These are phyloP conservation scores for Tulasnella sp. DNA, from an alignment of 768 basidiomycete genomes.

Conservation along the genomic window DNA sequence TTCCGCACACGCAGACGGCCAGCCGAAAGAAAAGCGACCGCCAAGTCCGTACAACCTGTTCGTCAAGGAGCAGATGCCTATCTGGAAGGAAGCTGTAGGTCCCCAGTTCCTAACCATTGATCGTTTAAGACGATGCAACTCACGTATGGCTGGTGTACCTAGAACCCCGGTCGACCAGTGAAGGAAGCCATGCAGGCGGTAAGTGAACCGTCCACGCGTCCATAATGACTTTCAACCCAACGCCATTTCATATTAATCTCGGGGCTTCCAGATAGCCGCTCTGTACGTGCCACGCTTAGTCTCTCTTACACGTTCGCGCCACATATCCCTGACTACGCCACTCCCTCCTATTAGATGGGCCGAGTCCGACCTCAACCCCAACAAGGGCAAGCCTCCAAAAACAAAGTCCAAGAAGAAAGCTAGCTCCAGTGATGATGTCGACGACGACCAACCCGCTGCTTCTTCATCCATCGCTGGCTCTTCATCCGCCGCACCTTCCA, in stretches of 20 bases:
- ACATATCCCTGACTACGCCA: background rate
- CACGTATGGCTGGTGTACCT: background rate
- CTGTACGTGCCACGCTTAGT: background rate
- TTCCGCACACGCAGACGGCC: background rate
- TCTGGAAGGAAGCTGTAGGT: slow-evolving; percentile 17
- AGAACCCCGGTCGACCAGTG: slow-evolving; percentile 1
- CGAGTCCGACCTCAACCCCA: background rate
- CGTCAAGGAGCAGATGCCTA: slow-evolving; percentile 24
- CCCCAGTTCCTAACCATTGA: background rate
- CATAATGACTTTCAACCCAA: no score
- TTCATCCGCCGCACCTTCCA: slow-evolving; percentile 7
- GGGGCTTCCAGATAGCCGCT: background rate
- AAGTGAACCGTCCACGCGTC: background rate
- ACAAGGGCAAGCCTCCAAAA: slow-evolving; percentile 2
- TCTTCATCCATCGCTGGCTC: background rate
- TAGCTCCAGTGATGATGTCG: background rate
- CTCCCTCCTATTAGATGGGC: slow-evolving; percentile 8
- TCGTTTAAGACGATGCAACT: background rate
- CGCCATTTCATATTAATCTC: background rate
- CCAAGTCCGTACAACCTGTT: slow-evolving; percentile 19
- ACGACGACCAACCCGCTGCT: background rate
- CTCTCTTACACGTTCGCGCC: background rate
- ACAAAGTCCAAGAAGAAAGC: background rate
- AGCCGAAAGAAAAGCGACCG: slow-evolving; percentile 15
- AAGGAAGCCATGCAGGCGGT: slow-evolving; percentile 18